Base-by-base conservation (phyloP, 352 stramenopile genomes). In the Halophytophthora polymorphica region DNA sequence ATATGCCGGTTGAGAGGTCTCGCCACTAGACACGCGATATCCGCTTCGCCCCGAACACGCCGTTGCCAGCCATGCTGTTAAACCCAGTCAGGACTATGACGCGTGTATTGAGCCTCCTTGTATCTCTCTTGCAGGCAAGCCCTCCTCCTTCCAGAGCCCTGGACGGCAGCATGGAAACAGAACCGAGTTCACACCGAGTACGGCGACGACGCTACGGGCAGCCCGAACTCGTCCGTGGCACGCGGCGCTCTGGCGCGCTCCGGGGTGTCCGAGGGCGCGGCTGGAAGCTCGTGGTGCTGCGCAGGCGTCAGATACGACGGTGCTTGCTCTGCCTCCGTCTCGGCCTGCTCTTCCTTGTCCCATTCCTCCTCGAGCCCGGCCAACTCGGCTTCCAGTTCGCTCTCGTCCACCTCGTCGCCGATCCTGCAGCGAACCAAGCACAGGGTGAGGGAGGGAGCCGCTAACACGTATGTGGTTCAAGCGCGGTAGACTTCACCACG, bases 301-400 rank as follows among this genome's bases (percentile, higher is more conserved):
- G 69, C 50, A 4, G 78, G 66, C 15, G 78, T 46, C 13, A 92
- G 56, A 45, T 92, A 94, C 11, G 81, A 86, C 18, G 77, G 83
- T 14, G 74, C 68, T 13, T 69, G 65, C 44, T 87, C 74, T 6
- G 61, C 59, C 5, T 68, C 53, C 15, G 76, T 58, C 1, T 58
- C 64, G 2, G 64, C 38, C n/a, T 57, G 55, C 35, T 67, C 69
- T 33, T 90, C 83, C 50, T 97, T 85, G 14, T 81, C 90, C 67
- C 95, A 94, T 53, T 98, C 95, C 54, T 98, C 95, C 52, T 95
- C 93, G 15, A 98, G 65, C 19, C 93, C 85, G 22, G 95, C 93
- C 35, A 98, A 71, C 60, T 98, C 95, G 0, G 95, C 93, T 66
- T 98, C 93, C 23, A 98, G 66, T 60, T 98, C 93, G 28, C 86